Evolutionary conservation across 1,284 basidiomycete genomes (phyloP), one percentile per base, ranked within the genome.

Genomic region (Malassezia vespertilionis): DNA sequence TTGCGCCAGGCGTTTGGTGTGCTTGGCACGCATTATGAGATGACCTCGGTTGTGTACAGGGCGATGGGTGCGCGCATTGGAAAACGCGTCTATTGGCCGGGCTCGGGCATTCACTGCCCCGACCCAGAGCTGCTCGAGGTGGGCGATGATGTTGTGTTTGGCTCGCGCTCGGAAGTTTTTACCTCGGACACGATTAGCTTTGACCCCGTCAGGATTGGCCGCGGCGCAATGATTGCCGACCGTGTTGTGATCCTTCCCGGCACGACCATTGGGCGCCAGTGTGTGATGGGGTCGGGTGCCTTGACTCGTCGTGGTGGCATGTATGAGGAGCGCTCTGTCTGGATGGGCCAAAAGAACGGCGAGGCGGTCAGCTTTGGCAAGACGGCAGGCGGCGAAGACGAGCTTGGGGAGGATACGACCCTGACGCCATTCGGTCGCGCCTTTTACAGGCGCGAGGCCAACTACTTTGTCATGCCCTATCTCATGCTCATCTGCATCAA

Each of bases 281-380:
- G 65, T 46, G 67, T 70, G 33, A 70, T 70, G 67, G 67, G 67
- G 14, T 70, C 67, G 2, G 67, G 67, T 36, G 67, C 67, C 5
- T 48, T 70, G 21, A 57, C 65, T 8, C 60, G 65, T 22, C 62
- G 67, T 21, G 66, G 66, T 30, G 67, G 67, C 23, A 61, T 60
- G 48, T 70, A 70, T 51, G 67, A 70, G 42, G 67, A 70, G 44
- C 52, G 60, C 38, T 63, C 63, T 14, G 67, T 70, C 11, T 70
- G 67, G 67, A 70, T 70, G 67, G 67, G 67, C 20, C 54, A 57
- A 38, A 70, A 70, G 60, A 67, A 70, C 32, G 67, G 67, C 35
- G 63, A 69, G 47, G 67, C 67, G 9, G 67, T 70, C 54, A 66
- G 63, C 53, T 70, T 70, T 34, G 67, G 67, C 28, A 63, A 63